Evolutionary conservation across 257 asterid genomes (phyloP), one percentile per base, ranked within the genome.

Genomic region (Asclepias syriaca): DNA sequence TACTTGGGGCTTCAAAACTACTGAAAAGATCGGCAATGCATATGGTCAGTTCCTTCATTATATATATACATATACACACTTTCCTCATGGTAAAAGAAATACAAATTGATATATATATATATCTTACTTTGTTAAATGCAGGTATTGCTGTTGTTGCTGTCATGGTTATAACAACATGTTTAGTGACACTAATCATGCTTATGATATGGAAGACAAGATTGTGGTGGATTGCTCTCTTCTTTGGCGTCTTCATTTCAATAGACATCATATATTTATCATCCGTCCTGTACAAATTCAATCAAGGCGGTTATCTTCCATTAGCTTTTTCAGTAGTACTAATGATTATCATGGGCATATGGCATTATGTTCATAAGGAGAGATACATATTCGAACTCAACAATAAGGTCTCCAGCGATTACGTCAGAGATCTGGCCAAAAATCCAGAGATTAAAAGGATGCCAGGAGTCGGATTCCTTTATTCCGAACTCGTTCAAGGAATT

Each of bases 121-220:
- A n/a, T n/a, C n/a, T 58, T 27, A 8, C 14, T 49, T 11, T 12
- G 1, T 49, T 1, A 3, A 5, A 10, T 72, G 75, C 78, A 87
- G 88, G 93, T n/a, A 86, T 89, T 10, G 97, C 92, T 5, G 94
- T 89, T 21, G 89, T 89, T 29, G 83, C 87, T 12, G 97, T 87
- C 12, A 87, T 88, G 89, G 45, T 87, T 18, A 85, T 91, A 60
- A 91, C 96, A 6, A 87, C 94, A 1, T 51, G 60, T 14, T 49
- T 91, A 29, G 81, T 89, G 0, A 80, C 92, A 18, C 29, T 91
- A 34, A 85, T 91, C 24, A 91, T 88, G 96, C 68, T 85, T 2
- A 70, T 89, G 57, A 72, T 91, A 18, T 91, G 97, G 97, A 86
- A 87, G 77, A 85, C 88, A 2, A 82, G 76, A 8, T 82, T 87